These are phyloP conservation scores for Talaromyces sp. DNA, from an alignment of 2,329 filamentous ascomycete genomes.

Conservation along the genomic window DNA sequence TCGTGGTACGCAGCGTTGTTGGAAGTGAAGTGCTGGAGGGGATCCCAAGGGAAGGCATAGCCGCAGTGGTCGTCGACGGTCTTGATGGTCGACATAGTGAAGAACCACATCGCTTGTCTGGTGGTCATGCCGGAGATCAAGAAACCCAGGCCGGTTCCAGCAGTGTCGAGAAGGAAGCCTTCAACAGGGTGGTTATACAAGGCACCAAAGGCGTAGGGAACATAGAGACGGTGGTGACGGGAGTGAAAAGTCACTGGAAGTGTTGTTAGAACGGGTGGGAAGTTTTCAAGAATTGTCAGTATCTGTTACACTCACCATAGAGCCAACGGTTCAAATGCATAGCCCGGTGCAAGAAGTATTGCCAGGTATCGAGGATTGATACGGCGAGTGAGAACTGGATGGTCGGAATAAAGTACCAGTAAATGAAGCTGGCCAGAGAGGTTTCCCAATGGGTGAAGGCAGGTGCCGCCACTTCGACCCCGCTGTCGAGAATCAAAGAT, in stretches of 20 bases:
- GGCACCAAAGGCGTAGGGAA: conserved; percentile 95
- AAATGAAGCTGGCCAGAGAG: conserved; percentile 71
- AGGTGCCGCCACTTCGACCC: conserved; percentile 58
- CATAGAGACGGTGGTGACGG: conserved; percentile 93
- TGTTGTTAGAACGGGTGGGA: conserved; percentile 14
- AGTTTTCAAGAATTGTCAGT: background rate
- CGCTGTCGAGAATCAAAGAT: conserved; percentile 55
- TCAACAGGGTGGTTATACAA: conserved; percentile 96
- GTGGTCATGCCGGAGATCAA: conserved; percentile 79
- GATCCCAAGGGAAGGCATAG: conserved; percentile 94
- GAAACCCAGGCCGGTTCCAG: conserved; percentile 82
- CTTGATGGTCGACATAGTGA: conserved; percentile 86
- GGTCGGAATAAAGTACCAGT: conserved; percentile 74
- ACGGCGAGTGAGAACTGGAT: conserved; percentile 77
- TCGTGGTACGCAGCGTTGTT: conserved; percentile 98
- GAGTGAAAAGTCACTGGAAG: conserved; percentile 82
- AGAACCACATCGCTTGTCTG: conserved; percentile 87
- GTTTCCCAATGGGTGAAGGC: conserved; percentile 86
- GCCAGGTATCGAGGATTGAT: conserved; percentile 88
- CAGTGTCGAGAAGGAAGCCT: conserved; percentile 89
- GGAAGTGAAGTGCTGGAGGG: conserved; percentile 84
- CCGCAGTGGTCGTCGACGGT: conserved; percentile 98
- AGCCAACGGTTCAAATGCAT: conserved; percentile 99
- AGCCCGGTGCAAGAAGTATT: conserved; percentile 92
- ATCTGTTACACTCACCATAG: conserved; percentile 68